phyloP scores from a whole-genome alignment of 257 asterid species.

The Lantana camara region DNA sequence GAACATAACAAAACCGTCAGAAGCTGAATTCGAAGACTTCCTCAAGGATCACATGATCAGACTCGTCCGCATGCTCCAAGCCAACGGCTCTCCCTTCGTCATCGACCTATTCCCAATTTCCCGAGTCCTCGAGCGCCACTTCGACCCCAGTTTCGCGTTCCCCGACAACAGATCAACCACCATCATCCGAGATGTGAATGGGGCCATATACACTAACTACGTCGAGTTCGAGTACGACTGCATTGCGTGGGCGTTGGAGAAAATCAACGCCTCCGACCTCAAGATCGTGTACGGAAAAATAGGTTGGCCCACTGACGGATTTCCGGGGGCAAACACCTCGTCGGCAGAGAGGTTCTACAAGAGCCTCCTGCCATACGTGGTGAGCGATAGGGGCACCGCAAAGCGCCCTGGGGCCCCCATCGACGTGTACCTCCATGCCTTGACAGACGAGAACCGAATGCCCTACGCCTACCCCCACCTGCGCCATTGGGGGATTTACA shows the following conservation, averaged over 20 bases:
- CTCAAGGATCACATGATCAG: conserved; percentile 14
- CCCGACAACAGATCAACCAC: conserved; percentile 14
- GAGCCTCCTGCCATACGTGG: conserved; percentile 26
- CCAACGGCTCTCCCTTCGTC: conserved; percentile 19
- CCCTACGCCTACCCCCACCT: background rate
- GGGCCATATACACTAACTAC: conserved; percentile 34
- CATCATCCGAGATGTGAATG: conserved; percentile 18
- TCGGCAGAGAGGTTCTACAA: conserved; percentile 40
- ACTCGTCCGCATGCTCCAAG: background rate
- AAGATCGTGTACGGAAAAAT: conserved; percentile 23
- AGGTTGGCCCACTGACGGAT: conserved; percentile 65
- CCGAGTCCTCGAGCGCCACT: rapidly evolving
- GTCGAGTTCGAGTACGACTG: conserved; percentile 41
- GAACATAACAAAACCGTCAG: conserved; percentile 39
- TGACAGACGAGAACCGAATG: conserved; percentile 38
- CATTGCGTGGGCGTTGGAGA: conserved; percentile 38
- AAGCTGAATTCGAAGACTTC: conserved; percentile 37
- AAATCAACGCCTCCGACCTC: conserved; percentile 14
- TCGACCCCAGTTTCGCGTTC: conserved; percentile 34
- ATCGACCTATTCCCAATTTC: conserved; percentile 28
- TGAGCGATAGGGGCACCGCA: conserved; percentile 45
- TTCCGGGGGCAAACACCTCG: conserved; percentile 17
- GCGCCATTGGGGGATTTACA: conserved; percentile 42
- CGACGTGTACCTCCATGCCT: conserved; percentile 26
- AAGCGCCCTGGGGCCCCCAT: conserved; percentile 35